These are phyloP conservation scores for Stemphylium beticola DNA, from an alignment of 2,329 filamentous ascomycete species.

Conservation along the genomic window DNA sequence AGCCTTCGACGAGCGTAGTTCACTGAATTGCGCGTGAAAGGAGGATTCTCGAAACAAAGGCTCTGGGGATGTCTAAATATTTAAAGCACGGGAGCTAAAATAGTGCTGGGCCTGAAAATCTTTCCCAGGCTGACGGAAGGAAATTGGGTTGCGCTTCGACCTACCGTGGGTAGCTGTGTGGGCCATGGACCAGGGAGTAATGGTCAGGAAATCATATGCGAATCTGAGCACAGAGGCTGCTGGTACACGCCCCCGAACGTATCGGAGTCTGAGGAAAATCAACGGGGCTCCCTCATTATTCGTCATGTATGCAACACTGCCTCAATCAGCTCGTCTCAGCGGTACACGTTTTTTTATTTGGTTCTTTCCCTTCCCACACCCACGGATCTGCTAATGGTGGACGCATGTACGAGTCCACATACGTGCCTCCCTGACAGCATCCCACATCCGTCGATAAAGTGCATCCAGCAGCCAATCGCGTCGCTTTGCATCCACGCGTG, in stretches of 20 bases:
- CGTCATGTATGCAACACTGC: constrained; percentile 23
- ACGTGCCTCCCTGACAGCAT: constrained; percentile 26
- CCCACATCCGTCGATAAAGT: constrained; percentile 22
- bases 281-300: constrained; percentile 16
- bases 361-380: constrained; percentile 18
- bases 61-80: constrained; percentile 26
- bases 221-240: constrained; percentile 5
- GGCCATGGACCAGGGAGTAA: constrained; percentile 14
- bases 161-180: constrained; percentile 27
- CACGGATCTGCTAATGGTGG: constrained; percentile 14
- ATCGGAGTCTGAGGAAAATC: constrained; percentile 9
- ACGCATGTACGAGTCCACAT: constrained; percentile 17
- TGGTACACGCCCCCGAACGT: constrained; percentile 10
- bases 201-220: constrained; percentile 18
- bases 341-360: constrained; percentile 16
- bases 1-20: constrained; percentile 23
- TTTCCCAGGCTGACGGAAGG: constrained; percentile 32
- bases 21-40: constrained; percentile 17
- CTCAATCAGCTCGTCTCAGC: constrained; percentile 23
- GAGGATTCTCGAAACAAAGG: constrained; percentile 23
- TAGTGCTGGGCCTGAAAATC: constrained; percentile 37
- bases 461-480: constrained; percentile 32
- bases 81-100: constrained; percentile 43
- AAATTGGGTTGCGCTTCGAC: constrained; percentile 30
- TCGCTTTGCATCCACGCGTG: constrained; percentile 11